Conservation (phyloP, 495 filamentous ascomycete genomes). For the Lepidopterella palustris region DNA sequence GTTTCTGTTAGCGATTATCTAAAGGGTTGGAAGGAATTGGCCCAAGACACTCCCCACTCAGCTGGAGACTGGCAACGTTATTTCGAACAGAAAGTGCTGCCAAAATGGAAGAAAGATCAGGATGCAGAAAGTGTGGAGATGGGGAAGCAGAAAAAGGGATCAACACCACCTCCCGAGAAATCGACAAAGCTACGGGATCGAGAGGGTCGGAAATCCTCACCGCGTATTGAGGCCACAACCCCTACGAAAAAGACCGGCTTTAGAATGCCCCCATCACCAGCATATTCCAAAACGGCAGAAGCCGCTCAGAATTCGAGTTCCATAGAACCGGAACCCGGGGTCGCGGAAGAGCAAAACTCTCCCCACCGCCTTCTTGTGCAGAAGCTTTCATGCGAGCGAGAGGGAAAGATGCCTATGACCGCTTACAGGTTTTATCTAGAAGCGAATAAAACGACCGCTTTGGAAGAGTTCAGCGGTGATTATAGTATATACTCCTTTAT, state of each 20-base stretch:
- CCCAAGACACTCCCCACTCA: conserved; percentile 2
- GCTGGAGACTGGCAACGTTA: conserved; percentile 19
- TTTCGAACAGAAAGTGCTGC: conserved; percentile 19
- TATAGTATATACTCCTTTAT: conserved; percentile 7
- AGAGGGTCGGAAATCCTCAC: not conserved
- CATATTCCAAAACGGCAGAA: not conserved
- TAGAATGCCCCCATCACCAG: not conserved
- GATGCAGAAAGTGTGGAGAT: conserved; percentile 2
- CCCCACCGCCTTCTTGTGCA: not conserved
- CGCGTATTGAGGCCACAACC: not conserved
- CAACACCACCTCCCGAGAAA: not conserved
- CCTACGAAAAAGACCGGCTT: not conserved
- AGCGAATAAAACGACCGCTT: not conserved
- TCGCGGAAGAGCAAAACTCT: not conserved
- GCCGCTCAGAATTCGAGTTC: not conserved
- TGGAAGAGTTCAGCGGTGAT: not conserved
- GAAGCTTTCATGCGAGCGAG: not conserved
- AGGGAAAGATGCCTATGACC: not conserved
- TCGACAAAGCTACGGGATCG: not conserved
- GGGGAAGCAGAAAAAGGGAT: not conserved
- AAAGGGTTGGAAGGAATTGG: conserved; percentile 14
- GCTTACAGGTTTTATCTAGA: not conserved
- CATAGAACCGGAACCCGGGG: not conserved
- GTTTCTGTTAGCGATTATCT: not conserved
- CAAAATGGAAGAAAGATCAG: conserved; percentile 19